Percentiles rank a stretch among this genome's conserved stretches.
Evolutionary conservation across 140 eudicot species (phyloP).

Genomic region (Oenanthe javanica): DNA sequence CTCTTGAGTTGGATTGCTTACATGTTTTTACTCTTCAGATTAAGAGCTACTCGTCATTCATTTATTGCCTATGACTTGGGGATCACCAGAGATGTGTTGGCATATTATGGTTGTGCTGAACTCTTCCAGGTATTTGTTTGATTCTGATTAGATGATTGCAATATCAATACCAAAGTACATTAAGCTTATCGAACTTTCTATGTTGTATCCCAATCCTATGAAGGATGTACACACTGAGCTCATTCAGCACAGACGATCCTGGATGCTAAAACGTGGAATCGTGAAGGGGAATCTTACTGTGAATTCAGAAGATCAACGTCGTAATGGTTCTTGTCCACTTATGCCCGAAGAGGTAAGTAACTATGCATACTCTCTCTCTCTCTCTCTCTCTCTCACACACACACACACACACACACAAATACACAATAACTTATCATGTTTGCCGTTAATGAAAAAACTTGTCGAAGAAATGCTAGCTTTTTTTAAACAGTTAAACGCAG

Average conservation of each 20-base stretch:
- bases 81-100: slow-evolving; percentile 94
- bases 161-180: not conserved
- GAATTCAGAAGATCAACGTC: slow-evolving; percentile 70
- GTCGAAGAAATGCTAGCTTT: not conserved
- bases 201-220: slow-evolving; percentile 11
- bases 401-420: not conserved
- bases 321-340: slow-evolving; percentile 89
- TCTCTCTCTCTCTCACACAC: not conserved
- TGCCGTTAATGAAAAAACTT: not conserved
- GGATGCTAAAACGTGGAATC: slow-evolving; percentile 98
- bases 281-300: slow-evolving; percentile 80
- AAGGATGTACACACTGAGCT: slow-evolving; percentile 99
- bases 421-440: not conserved
- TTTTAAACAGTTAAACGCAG: not conserved
- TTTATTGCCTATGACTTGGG: slow-evolving; percentile 98
- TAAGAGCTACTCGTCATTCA: slow-evolving; percentile 81
- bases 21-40: slow-evolving; percentile 30
- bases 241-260: slow-evolving; percentile 80
- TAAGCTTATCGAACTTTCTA: slow-evolving; percentile 3
- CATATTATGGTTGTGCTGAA: slow-evolving; percentile 97
- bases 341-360: slow-evolving; percentile 91
- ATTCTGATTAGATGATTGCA: not conserved
- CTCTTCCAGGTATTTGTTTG: slow-evolving; percentile 72
- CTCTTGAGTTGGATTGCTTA: slow-evolving; percentile 1
- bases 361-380: not conserved